These are phyloP conservation scores for Monosporascus cannonballus DNA, from an alignment of 2,329 filamentous ascomycete genomes.

Conservation along the genomic window DNA sequence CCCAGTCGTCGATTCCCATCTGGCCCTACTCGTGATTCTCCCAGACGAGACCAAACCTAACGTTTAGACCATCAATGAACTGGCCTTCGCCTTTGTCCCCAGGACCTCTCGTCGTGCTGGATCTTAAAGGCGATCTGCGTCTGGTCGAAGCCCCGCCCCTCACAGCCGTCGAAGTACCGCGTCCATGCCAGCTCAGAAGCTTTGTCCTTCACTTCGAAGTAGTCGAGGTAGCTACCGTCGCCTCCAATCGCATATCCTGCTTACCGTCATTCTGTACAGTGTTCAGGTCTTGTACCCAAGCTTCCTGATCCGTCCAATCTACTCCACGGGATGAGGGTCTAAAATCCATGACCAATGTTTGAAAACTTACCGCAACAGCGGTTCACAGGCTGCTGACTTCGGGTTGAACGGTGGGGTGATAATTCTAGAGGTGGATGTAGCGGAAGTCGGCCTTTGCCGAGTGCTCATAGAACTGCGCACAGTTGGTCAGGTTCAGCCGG, in stretches of 20 bases:
- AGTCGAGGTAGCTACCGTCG: slow-evolving; percentile 6
- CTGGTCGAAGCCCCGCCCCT: slow-evolving; percentile 10
- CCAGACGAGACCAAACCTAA: slow-evolving; percentile 12
- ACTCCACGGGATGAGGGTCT: no score
- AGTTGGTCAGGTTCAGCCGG: slow-evolving; percentile 8
- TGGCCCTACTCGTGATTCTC: slow-evolving; percentile 11
- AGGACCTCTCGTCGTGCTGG: slow-evolving; percentile 8
- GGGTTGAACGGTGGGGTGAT: slow-evolving; percentile 7
- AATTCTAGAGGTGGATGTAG: slow-evolving; percentile 9
- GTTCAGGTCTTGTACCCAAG: not conserved
- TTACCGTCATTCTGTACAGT: slow-evolving; percentile 8
- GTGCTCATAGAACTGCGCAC: slow-evolving; percentile 9
- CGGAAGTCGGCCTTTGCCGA: slow-evolving; percentile 7
- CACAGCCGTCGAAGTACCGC: slow-evolving; percentile 13
- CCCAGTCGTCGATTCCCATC: slow-evolving; percentile 11
- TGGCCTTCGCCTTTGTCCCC: slow-evolving; percentile 7
- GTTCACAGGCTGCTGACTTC: slow-evolving; percentile 13
- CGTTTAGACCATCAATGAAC: slow-evolving; percentile 6
- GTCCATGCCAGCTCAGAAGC: slow-evolving; percentile 9
- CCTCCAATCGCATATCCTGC: slow-evolving; percentile 7
- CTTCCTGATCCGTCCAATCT: no score
- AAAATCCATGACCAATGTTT: not conserved
- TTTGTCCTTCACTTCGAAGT: slow-evolving; percentile 5
- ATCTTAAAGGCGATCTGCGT: slow-evolving; percentile 10
- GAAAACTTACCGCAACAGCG: slow-evolving; percentile 11